Base-by-base conservation (phyloP, 2,329 filamentous ascomycete genomes). In the Penicillium olsonii region DNA sequence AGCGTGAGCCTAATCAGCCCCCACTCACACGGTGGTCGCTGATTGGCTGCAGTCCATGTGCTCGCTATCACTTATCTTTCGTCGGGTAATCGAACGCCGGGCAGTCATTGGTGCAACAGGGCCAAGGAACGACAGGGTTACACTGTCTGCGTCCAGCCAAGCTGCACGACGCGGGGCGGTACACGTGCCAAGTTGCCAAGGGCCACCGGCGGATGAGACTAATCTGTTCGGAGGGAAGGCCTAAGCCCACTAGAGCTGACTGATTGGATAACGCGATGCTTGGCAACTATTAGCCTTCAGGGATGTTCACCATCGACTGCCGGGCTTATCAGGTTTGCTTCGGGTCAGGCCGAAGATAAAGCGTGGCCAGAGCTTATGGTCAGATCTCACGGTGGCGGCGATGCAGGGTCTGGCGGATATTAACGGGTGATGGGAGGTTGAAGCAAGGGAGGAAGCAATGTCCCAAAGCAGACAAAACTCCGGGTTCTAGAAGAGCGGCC, bases 141-240 rank as follows among this genome's bases (percentile, higher is more conserved):
- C 63, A 65, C 40, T 55, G 46, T 20, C 50, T 37, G 38, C 26
- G 58, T 35, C 59, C 59, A 56, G 61, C 61, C 62, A 37, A 22
- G 22, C 10, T 26, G 33, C 19, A 43, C 40, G 29, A n/a, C 29
- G 29, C 29, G 29, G 29, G 29, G 29, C 50, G 37, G 48, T 45
- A 18, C 17, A 19, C 18, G 15, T 24, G 42, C 54, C 54, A 55
- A 56, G 46, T 4, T 20, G 9, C 26, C 35, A 31, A 22, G 11
- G 12, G 12, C 29, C 29, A 14, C 29, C 29, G n/a, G n/a, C 11
- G 29, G n/a, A 7, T 2, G 15, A 15, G 27, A 10, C 29, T 12
- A 35, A 42, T 19, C 37, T 1, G 6, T n/a, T 14, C 24, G 4
- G 4, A 24, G 26, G 37, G 43, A 22, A 14, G 45, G 38, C 9